A percentile compares a stretch with the other conserved stretches of the same genome.
These are phyloP conservation scores for Mycena galericulata DNA, from an alignment of 768 basidiomycete genomes.

Conservation along the genomic window DNA sequence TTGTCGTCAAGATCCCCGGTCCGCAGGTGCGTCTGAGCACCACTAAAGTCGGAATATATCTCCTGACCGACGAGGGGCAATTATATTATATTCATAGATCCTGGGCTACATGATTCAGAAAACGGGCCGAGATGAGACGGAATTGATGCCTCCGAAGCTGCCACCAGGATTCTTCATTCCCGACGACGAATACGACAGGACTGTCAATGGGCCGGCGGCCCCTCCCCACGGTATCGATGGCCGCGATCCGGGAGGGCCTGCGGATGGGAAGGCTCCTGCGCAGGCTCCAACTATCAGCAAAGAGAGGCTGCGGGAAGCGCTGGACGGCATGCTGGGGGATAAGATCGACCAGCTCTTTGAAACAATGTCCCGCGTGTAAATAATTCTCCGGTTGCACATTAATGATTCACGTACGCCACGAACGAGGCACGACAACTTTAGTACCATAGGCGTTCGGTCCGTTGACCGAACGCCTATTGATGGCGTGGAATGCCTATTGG, in stretches of 20 bases:
- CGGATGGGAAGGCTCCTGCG: neutral
- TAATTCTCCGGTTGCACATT: no score
- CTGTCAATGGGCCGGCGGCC: neutral
- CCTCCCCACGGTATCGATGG: no score
- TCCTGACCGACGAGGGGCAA: no score
- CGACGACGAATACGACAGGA: conserved; percentile 23
- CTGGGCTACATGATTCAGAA: conserved; percentile 22
- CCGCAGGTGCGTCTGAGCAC: conserved; percentile 35
- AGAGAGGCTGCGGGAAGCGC: conserved; percentile 13
- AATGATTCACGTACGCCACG: no score
- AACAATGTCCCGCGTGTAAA: no score
- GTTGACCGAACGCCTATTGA: no score
- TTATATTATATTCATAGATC: neutral
- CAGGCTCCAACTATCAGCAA: neutral
- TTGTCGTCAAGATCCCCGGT: conserved; percentile 35
- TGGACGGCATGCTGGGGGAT: conserved; percentile 21
- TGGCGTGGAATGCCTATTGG: no score
- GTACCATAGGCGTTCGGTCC: no score
- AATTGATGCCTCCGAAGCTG: conserved; percentile 34
- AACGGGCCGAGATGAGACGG: conserved; percentile 28
- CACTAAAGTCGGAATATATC: no score
- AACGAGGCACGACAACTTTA: no score
- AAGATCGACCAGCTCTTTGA: conserved; percentile 23
- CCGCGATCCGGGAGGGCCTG: neutral
- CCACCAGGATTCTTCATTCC: conserved; percentile 24